phyloP scores from a whole-genome alignment of 2,329 filamentous ascomycete genomes.

The Akanthomyces dipterigenus region DNA sequence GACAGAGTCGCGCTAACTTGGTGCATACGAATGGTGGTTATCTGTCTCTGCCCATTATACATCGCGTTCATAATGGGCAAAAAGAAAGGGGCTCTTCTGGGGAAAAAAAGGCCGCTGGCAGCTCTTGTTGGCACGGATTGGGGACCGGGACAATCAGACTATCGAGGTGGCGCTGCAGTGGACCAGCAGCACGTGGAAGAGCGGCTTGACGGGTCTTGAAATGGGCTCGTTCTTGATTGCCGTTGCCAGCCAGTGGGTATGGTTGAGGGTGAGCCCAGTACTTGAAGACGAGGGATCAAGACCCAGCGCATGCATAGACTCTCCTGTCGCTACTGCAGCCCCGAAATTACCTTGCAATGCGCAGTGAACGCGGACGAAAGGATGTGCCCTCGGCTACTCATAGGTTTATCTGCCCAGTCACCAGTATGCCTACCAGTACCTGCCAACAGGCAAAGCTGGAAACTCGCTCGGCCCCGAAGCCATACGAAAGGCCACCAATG shows the following conservation, averaged over 20 bases:
- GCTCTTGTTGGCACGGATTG: background rate
- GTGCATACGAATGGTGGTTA: background rate
- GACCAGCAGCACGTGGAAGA: conserved; percentile 9
- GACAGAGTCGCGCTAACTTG: conserved; percentile 2
- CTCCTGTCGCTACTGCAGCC: background rate
- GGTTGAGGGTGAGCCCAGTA: background rate
- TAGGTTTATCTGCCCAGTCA: background rate
- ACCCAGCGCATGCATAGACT: background rate
- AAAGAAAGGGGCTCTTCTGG: background rate
- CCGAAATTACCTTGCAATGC: background rate
- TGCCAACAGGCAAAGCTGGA: background rate
- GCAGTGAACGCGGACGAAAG: background rate
- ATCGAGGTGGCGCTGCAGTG: conserved; percentile 11
- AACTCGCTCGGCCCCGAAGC: background rate
- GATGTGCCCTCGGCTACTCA: background rate
- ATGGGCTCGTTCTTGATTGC: background rate
- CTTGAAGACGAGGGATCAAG: background rate
- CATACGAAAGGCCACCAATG: background rate
- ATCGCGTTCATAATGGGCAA: background rate
- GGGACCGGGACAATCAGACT: background rate
- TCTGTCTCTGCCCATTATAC: background rate
- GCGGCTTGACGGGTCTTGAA: conserved; percentile 2
- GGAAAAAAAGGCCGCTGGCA: background rate
- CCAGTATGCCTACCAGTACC: too few species aligned
- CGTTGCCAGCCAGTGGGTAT: background rate